phyloP scores from a whole-genome alignment of 306 rosid genomes.

The Glycine latifolia region DNA sequence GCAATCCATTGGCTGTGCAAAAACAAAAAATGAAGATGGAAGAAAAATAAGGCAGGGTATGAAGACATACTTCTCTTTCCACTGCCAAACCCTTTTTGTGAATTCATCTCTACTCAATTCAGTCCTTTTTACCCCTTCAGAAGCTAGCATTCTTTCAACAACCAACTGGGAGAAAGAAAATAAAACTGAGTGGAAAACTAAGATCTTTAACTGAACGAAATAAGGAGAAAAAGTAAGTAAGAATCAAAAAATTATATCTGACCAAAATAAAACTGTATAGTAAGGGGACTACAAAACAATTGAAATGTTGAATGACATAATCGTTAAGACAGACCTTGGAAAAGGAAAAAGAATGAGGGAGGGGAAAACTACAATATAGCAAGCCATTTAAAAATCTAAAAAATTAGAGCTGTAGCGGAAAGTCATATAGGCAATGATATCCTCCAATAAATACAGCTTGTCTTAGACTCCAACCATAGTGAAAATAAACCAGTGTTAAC shows the following conservation, averaged over 20 bases:
- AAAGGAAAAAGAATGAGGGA: not conserved
- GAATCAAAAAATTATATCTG: slow-evolving; percentile 27
- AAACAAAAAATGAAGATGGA: slow-evolving; percentile 34
- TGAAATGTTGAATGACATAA: slow-evolving; percentile 15
- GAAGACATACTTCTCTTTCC: slow-evolving; percentile 90
- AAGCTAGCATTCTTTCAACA: slow-evolving; percentile 94
- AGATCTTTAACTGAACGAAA: slow-evolving; percentile 30
- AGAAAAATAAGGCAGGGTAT: slow-evolving; percentile 45
- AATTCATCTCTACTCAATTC: slow-evolving; percentile 90
- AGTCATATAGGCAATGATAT: not conserved
- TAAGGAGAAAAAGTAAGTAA: slow-evolving; percentile 20
- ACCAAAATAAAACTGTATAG: slow-evolving; percentile 39
- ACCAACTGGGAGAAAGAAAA: slow-evolving; percentile 76
- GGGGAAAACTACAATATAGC: not conserved
- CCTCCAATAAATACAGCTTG: not conserved
- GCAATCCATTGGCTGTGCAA: slow-evolving; percentile 19
- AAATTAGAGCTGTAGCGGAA: not conserved
- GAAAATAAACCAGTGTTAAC: not conserved
- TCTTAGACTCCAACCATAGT: not conserved
- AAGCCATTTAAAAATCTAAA: not conserved
- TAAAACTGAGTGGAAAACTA: slow-evolving; percentile 35
- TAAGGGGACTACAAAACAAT: slow-evolving; percentile 4
- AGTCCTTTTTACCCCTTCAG: slow-evolving; percentile 85
- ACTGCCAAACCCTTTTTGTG: slow-evolving; percentile 86
- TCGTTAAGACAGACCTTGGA: slow-evolving; percentile 11